Base-by-base conservation (phyloP, 495 filamentous ascomycete genomes). In the Antarctomyces pellizariae region DNA sequence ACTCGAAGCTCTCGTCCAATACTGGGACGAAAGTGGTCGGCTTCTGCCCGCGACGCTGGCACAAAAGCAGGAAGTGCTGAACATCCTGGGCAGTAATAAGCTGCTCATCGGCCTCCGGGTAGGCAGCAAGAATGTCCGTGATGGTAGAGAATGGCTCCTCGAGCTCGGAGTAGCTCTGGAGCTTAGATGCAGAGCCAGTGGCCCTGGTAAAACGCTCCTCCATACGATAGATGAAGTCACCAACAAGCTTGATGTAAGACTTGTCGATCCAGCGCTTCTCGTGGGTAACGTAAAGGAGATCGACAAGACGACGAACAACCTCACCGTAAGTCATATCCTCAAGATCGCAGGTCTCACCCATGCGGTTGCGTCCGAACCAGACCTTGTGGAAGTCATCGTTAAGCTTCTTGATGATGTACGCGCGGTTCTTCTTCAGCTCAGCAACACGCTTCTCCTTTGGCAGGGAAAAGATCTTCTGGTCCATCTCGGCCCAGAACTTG, bases 361-460 rank as follows among this genome's bases (percentile, higher is more conserved):
- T 61, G 38, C 72, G 60, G 49, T 93, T 92, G 35, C 76, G 67
- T 25, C 84, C 86, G 45, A 97, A 97, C 86, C 86, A 97, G 1
- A 90, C 79, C 54, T 97, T 97, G 37, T 92, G 82, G 56, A 89
- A 97, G 50, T 97, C 84, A 39, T 80, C 79, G 37, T 97, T 95
- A 34, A 97, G 70, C 50, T 90, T 91, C 57, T 76, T 71, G 54
- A 95, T 97, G 49, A 97, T 93, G 46, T 93, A 76, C 21, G 84
- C 75, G 13, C 79, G 69, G 40, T 74, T 70, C 53, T 90, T 91
- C 59, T 83, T 78, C 14, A 95, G 59, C 51, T 91, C 86, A 4
- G 77, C 68, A 3, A 93, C 54, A 27, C 84, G 75, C 52, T 95
- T 95, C 29, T 75, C 75, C 51, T 90, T 90, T 49, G 91, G 82